Evolutionary conservation across 768 basidiomycete genomes (phyloP).

Genomic region (Russula virescens): DNA sequence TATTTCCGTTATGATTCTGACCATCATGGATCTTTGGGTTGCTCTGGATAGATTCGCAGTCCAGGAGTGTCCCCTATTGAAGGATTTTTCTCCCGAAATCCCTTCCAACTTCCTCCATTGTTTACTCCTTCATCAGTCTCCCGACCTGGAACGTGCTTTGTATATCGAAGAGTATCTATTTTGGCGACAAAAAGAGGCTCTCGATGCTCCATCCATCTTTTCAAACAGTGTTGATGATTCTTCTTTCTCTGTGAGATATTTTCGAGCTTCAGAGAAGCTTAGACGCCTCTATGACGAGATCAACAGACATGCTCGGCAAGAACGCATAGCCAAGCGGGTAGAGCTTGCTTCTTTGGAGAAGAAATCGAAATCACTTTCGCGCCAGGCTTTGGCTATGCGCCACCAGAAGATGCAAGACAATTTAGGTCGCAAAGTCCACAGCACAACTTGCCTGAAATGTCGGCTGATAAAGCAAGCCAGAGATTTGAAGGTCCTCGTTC

Average conservation of each 20-base stretch:
- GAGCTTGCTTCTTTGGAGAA: neutral
- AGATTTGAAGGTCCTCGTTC: neutral
- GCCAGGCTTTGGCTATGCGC: neutral
- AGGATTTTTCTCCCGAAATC: slow-evolving; percentile 43
- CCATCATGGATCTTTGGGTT: slow-evolving; percentile 44
- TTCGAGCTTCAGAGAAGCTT: neutral
- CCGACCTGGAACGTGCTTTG: neutral
- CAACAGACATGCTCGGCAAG: neutral
- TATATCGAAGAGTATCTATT: slow-evolving; percentile 14
- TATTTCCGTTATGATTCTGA: slow-evolving; percentile 40
- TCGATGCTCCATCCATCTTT: neutral
- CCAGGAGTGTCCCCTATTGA: slow-evolving; percentile 35
- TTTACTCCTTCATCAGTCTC: slow-evolving; percentile 36
- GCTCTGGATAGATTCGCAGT: slow-evolving; percentile 38
- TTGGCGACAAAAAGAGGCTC: neutral
- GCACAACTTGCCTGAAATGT: slow-evolving; percentile 1
- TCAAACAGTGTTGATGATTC: neutral
- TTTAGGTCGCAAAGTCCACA: neutral
- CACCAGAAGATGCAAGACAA: neutral
- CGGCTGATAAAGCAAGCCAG: neutral
- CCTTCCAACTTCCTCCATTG: slow-evolving; percentile 35
- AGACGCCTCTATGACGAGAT: slow-evolving; percentile 1
- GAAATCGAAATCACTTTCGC: neutral
- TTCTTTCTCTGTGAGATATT: slow-evolving; percentile 16
- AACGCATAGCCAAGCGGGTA: neutral